Evolutionary conservation across 345 rosid species (phyloP).

Genomic region (Eucalyptus cloeziana): DNA sequence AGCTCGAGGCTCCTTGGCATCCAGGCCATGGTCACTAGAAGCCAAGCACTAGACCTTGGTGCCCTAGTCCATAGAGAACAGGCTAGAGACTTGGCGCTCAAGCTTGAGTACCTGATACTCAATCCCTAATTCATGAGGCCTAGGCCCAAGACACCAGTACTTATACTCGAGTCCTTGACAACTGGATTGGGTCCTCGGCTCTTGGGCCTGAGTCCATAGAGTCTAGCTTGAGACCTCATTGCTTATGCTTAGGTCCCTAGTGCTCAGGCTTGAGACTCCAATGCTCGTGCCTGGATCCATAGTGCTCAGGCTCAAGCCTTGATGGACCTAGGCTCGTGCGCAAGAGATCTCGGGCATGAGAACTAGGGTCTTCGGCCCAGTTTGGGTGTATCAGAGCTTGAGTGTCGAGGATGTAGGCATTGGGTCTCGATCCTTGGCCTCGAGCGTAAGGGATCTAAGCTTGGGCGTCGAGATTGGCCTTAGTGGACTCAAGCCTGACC

Average conservation of each 20-base stretch:
- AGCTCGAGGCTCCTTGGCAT: background rate
- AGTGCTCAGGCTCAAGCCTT: background rate
- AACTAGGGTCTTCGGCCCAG: background rate
- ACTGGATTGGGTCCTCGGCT: background rate
- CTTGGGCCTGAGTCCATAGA: background rate
- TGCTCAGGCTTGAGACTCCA: background rate
- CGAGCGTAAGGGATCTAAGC: background rate
- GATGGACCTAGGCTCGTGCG: background rate
- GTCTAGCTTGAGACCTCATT: background rate
- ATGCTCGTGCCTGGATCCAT: fast-evolving
- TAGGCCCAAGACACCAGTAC: background rate
- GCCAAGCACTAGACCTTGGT: background rate
- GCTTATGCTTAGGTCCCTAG: background rate
- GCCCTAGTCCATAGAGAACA: background rate
- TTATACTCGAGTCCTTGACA: background rate
- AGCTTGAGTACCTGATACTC: background rate
- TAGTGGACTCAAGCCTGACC: background rate
- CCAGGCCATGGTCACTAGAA: background rate
- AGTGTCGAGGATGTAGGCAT: background rate
- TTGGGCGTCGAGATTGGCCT: background rate
- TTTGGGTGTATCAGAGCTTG: background rate
- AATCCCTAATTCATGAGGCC: background rate
- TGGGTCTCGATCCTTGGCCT: fast-evolving
- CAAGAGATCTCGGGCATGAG: background rate
- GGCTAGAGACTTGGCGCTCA: background rate